Base-by-base conservation (phyloP, 2,329 filamentous ascomycete species). In the Penicillium freii region DNA sequence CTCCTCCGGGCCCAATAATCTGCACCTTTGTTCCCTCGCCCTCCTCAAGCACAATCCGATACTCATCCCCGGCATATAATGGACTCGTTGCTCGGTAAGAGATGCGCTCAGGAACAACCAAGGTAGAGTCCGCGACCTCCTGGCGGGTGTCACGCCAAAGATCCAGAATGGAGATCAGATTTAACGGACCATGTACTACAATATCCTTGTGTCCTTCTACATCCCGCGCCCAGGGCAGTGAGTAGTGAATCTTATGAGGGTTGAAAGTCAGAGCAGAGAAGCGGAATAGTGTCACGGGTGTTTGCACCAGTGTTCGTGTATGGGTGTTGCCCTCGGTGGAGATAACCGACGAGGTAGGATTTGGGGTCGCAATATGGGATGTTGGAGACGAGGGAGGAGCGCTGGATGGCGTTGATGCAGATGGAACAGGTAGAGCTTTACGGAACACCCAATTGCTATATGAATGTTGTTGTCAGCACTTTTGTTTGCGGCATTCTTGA, bases 1-100 rank as follows among this genome's bases (percentile, higher is more conserved):
- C 63, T 19, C 66, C 71, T 8, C 66, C 64, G 2, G 69, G 67
- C 17, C 67, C 67, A 42, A 74, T 55, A 46, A 77, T 75, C 57
- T 72, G 67, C 25, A 76, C 73, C 40, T 62, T 67, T 2, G 70
- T 64, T 13, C 60, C 48, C 43, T 68, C 67, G 11, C 65, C 67
- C 7, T 60, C 68, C 21, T 70, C 73, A 48, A 81, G 66, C 19
- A 77, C 64, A 61, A 80, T 72, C 45, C 72, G 68, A 67, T 82
- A 81, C 55, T 71, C 69, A 59, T 82, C 80, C 13, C 76, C 76
- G 1, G 74, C 79, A 72, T 82, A 82, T 21, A 82, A 59, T 4
- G 80, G 79, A 57, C 72, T 78, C 15, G 80, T 82, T 23, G 80
- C 80, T 13, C 80, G 70, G 62, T 82, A 82, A 3, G 64, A 68